Conservation (phyloP, 306 rosid species). For the Begonia fuchsioides region DNA sequence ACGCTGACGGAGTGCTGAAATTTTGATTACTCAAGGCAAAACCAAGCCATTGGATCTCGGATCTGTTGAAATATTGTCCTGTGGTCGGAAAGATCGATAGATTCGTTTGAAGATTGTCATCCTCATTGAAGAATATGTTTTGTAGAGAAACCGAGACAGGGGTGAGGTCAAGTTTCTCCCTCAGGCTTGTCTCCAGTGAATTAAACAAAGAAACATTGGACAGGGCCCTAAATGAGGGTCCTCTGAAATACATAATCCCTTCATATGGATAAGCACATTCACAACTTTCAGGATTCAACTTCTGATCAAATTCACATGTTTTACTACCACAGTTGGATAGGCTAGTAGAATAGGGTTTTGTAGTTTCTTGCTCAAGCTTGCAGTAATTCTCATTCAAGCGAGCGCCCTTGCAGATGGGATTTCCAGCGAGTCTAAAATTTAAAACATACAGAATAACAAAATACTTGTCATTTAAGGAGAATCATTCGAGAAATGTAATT, state of each 20-base stretch:
- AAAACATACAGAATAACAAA: slow-evolving; percentile 13
- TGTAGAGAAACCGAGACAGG: slow-evolving; percentile 75
- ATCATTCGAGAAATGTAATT: slow-evolving; percentile 1
- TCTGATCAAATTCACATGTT: slow-evolving; percentile 44
- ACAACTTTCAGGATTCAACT: slow-evolving; percentile 79
- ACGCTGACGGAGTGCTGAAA: slow-evolving; percentile 57
- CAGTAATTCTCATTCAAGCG: slow-evolving; percentile 41
- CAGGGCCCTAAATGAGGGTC: slow-evolving; percentile 59
- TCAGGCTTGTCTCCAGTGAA: slow-evolving; percentile 55
- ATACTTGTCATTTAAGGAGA: slow-evolving; percentile 1
- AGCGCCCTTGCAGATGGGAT: slow-evolving; percentile 49
- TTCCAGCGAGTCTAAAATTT: slow-evolving; percentile 56
- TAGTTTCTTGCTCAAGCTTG: slow-evolving; percentile 26
- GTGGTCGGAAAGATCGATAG: slow-evolving; percentile 67
- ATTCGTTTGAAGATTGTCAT: slow-evolving; percentile 73
- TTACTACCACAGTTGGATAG: slow-evolving; percentile 40
- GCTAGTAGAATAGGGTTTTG: slow-evolving; percentile 55
- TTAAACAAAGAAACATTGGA: slow-evolving; percentile 37
- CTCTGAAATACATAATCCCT: slow-evolving; percentile 74
- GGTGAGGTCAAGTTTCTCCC: slow-evolving; percentile 47
- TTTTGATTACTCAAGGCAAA: slow-evolving; percentile 73
- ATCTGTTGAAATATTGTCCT: slow-evolving; percentile 48
- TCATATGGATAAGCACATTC: slow-evolving; percentile 72
- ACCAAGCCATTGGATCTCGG: slow-evolving; percentile 69
- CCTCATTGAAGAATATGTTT: slow-evolving; percentile 51